Evolutionary conservation across 305 asterid species (phyloP), one percentile per base, ranked within the genome.

Genomic region (Fraxinus dipetala): DNA sequence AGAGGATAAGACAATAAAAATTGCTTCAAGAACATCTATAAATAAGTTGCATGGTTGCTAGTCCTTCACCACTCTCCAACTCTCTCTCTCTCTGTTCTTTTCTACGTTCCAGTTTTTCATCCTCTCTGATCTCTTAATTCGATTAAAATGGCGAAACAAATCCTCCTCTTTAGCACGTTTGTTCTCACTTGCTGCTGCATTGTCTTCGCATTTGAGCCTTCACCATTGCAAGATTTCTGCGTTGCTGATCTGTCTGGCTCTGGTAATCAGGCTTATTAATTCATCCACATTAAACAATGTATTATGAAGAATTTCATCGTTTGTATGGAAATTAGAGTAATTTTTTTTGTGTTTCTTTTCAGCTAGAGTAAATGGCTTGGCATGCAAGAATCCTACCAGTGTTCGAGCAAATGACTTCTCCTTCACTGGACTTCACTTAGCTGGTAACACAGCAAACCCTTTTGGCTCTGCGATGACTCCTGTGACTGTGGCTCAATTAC

Each of bases 381-480:
- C 36, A 16, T 85, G 87, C 87, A 81, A 85, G 83, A 45, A 67
- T 36, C 81, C 83, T 8, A 72, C 80, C 2, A 35, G 22, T 18
- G 86, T 83, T 0, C 65, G 10, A 2, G 87, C 82, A 0, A 76
- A 22, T 10, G 89, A 87, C 78, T 87, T 87, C 83, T 78, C 73
- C 82, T 84, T 84, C 35, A 80, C 78, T 14, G 89, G 89, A 6
- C 84, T 87, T 10, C 85, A 87, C 81, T 0, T 80, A 22, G 70
- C 85, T 0, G 89, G 85, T 30, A 83, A 84, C 81, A 87, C 89
- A 2, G 48, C 82, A 5, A 84, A 82, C 76, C 81, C 89, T 30
- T 54, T 72, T 3, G 88, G 88, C 35, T 85, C 85, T 9, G 24
- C 24, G 0, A 40, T 48, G 4, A 54, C 70, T 8, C 73, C 24